A percentile compares a stretch with the other conserved stretches of the same genome.
phyloP scores from a whole-genome alignment of 257 asterid genomes.

The Solanum tarijense region DNA sequence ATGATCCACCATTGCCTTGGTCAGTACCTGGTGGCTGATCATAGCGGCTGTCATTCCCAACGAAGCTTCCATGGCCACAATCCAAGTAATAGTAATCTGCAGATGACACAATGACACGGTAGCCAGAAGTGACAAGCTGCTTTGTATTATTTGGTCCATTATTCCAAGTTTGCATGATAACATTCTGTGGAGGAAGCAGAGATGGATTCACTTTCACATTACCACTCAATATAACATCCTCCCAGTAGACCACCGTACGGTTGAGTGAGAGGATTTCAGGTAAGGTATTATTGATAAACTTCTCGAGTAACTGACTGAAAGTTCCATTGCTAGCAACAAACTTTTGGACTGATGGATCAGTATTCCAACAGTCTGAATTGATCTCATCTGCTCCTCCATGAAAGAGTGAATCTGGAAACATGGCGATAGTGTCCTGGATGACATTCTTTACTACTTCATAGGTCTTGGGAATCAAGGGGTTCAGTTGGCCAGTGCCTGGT shows the following conservation, averaged over 20 bases:
- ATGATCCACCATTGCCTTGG: constrained; percentile 69
- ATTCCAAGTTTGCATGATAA: constrained; percentile 83
- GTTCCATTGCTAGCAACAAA: constrained; percentile 57
- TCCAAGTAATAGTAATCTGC: constrained; percentile 71
- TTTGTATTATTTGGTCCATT: constrained; percentile 66
- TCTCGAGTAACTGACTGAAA: constrained; percentile 57
- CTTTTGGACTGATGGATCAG: constrained; percentile 40
- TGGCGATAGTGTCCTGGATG: constrained; percentile 30
- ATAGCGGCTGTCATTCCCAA: constrained; percentile 57
- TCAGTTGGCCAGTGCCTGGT: constrained; percentile 89
- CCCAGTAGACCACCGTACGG: constrained; percentile 86
- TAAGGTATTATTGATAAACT: constrained; percentile 53
- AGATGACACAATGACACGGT: constrained; percentile 71
- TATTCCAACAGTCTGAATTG: constrained; percentile 73
- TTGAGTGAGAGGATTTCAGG: constrained; percentile 59
- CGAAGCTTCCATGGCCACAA: constrained; percentile 77
- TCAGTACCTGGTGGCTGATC: constrained; percentile 49
- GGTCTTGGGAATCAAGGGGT: constrained; percentile 64
- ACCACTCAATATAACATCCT: constrained; percentile 58
- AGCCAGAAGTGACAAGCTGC: constrained; percentile 50
- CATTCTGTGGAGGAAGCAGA: constrained; percentile 44
- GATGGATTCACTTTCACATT: constrained; percentile 39
- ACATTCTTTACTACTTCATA: constrained; percentile 58
- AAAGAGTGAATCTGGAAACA: constrained; percentile 70
- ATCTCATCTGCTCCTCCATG: constrained; percentile 87